A percentile compares a stretch with the other conserved stretches of the same genome.
These are phyloP conservation scores for Tremella fuciformis DNA, from an alignment of 768 basidiomycete species.

Conservation along the genomic window DNA sequence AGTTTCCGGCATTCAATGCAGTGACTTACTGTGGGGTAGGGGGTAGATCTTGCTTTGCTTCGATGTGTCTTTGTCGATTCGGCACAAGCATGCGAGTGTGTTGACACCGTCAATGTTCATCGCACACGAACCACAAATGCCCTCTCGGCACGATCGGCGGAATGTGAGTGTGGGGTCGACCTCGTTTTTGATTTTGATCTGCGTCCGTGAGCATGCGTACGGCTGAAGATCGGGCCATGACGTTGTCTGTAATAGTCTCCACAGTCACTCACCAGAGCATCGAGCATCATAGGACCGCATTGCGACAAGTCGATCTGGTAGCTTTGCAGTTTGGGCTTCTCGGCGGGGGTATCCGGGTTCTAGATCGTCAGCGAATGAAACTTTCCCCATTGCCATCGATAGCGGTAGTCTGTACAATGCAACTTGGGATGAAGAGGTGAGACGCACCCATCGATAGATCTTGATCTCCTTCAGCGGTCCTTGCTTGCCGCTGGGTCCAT, in stretches of 20 bases:
- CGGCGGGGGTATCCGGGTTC: conserved; percentile 93
- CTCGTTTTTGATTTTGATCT: conserved; percentile 98
- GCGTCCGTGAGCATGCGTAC: conserved; percentile 46
- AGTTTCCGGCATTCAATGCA: background rate
- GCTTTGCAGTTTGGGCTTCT: conserved; percentile 84
- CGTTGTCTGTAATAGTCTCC: background rate
- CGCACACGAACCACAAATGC: conserved; percentile 96
- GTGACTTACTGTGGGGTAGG: conserved; percentile 82
- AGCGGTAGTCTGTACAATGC: background rate
- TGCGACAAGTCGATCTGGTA: conserved; percentile 90
- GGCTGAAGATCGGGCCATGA: no score
- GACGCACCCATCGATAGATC: conserved; percentile 93
- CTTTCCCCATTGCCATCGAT: background rate
- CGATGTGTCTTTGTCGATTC: conserved; percentile 72
- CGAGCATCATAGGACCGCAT: conserved; percentile 83
- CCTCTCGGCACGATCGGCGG: conserved; percentile 58
- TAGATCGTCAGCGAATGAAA: conserved; percentile 35
- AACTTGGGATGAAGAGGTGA: background rate
- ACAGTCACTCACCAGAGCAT: conserved; percentile 43
- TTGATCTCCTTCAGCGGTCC: conserved; percentile 81
- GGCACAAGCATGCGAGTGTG: conserved; percentile 93
- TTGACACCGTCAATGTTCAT: conserved; percentile 98
- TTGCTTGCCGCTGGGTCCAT: conserved; percentile 27
- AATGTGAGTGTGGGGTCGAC: conserved; percentile 95
- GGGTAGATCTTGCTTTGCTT: conserved; percentile 92